phyloP scores from a whole-genome alignment of 2,329 filamentous ascomycete genomes.

The Dryadomyces quercus-mongolicae region DNA sequence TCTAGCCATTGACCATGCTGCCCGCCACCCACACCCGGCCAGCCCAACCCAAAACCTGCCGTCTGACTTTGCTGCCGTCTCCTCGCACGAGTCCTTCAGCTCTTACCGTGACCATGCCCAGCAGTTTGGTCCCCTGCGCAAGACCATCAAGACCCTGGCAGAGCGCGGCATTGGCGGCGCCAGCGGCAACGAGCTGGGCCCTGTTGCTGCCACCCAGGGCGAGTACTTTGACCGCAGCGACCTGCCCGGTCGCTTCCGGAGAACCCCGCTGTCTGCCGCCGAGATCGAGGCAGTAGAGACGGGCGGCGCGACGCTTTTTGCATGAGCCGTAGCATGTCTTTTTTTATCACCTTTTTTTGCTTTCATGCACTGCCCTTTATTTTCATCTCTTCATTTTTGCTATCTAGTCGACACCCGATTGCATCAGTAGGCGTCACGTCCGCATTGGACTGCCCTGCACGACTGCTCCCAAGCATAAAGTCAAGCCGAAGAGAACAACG shows the following conservation, averaged over 20 bases:
- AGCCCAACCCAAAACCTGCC: conserved; percentile 56
- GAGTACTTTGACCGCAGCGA: conserved; percentile 82
- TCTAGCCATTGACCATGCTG: conserved; percentile 49
- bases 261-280: conserved; percentile 57
- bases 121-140: conserved; percentile 64
- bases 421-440: background rate
- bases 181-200: conserved; percentile 59
- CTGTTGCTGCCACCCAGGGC: conserved; percentile 58
- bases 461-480: background rate
- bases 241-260: conserved; percentile 72
- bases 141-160: conserved; percentile 31
- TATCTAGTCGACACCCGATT: background rate
- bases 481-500: background rate
- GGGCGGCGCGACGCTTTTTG: conserved; percentile 58
- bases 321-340: conserved; percentile 19
- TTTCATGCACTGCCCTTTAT: background rate
- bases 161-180: conserved; percentile 41
- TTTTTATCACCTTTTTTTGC: background rate
- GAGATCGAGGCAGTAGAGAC: conserved; percentile 97
- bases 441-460: background rate
- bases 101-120: conserved; percentile 67
- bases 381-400: background rate
- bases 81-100: conserved; percentile 53
- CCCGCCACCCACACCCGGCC: conserved; percentile 60
- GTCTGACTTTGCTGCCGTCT: conserved; percentile 29